Evolutionary conservation across 2,329 filamentous ascomycete species (phyloP), one percentile per base, ranked within the genome.

Genomic region (Amesomyces nigricolor): DNA sequence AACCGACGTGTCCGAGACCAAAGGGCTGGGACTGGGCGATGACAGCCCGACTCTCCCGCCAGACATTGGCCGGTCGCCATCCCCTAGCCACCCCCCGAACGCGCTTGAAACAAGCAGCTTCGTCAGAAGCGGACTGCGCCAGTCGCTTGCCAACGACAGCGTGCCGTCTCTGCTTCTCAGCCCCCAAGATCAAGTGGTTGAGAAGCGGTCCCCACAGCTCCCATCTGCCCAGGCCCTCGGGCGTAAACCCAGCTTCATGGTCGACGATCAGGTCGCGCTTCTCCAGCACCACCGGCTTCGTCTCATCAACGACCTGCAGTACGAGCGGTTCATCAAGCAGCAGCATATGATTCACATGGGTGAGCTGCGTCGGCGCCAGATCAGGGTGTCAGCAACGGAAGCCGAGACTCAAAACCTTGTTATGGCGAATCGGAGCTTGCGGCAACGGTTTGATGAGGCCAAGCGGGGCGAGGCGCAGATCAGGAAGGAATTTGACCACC

Each of bases 281-380:
- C 72, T 94, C 3, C 84, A 89, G 61, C 80, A 86, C 42, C 86
- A 91, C 63, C 80, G 90, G n/a, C 79, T 90, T 51, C 73, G 91
- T 2, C 71, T 94, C 10, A 83, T 86, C 44, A 94, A 91, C 59
- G 88, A 94, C 63, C 75, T 94, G 43, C 88, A 87, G 61, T 94
- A 92, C 65, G 89, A 94, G 68, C 79, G 87, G 26, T 92, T 90
- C 69, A 78, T 92, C 64, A 92, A 91, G 67, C 83, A 90, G 61
- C 89, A 94, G 65, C 89, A 92, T 67, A 81, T 91, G 61, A 81
- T 85, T 2, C 88, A 92, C 57, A 91, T 94, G 66, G 88, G 88
- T 1, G 87, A 89, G 64, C 72, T 94, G 42, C 85, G 88, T 62
- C 79, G 87, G 13, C 84, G 85, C 59, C 85, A 90, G 56, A 82